Evolutionary conservation across 2,329 filamentous ascomycete species (phyloP).

Genomic region (Paraphoma chrysanthemicola): DNA sequence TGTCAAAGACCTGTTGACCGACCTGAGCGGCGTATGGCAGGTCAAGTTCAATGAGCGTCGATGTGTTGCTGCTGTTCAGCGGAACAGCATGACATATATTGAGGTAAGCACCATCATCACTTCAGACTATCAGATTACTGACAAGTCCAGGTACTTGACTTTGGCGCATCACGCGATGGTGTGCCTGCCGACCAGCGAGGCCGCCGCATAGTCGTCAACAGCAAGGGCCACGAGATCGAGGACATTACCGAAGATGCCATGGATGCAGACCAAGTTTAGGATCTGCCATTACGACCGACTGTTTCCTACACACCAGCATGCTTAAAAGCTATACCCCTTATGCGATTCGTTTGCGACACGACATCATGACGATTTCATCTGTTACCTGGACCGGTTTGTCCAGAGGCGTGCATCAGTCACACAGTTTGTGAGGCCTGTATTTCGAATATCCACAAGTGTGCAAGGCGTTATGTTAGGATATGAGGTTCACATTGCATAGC

Average conservation of each 20-base stretch:
- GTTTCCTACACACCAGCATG: conserved; percentile 29
- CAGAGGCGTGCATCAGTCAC: conserved; percentile 2
- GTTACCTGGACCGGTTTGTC: conserved; percentile 9
- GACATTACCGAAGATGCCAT: conserved; percentile 38
- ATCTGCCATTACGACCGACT: conserved; percentile 2
- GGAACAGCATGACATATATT: conserved; percentile 90
- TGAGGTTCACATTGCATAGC: conserved; percentile 31
- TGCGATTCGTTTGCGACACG: conserved; percentile 19
- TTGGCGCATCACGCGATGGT: conserved; percentile 91
- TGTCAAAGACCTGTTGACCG: conserved; percentile 88
- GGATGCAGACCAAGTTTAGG: not conserved
- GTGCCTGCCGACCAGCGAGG: conserved; percentile 79
- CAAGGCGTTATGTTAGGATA: conserved; percentile 20
- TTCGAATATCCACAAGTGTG: conserved; percentile 14
- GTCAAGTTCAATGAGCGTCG: conserved; percentile 95
- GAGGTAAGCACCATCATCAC: conserved; percentile 63
- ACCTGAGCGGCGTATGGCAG: conserved; percentile 97
- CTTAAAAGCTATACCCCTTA: conserved; percentile 42
- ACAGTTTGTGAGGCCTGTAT: conserved; percentile 5
- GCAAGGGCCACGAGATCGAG: conserved; percentile 45
- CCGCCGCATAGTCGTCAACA: conserved; percentile 70
- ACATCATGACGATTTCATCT: conserved; percentile 18
- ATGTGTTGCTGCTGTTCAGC: conserved; percentile 95
- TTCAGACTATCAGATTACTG: conserved; percentile 39
- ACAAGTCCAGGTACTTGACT: conserved; percentile 82